Evolutionary conservation across 805 yeast species (phyloP).

Genomic region (Kodamaea hsintzibuensis): DNA sequence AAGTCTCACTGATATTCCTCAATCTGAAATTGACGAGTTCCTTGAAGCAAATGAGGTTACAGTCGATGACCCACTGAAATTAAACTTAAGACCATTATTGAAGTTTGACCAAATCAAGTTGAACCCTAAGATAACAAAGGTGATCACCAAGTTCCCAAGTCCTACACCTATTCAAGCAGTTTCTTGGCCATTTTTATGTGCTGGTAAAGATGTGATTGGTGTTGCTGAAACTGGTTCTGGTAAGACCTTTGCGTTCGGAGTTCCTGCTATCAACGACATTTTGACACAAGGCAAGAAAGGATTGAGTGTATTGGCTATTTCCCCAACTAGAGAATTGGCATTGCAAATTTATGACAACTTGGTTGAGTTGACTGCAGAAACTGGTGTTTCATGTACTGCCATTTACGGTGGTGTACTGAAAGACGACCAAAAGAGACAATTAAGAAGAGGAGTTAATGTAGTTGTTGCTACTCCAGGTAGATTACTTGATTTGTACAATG

Average conservation of each 20-base stretch:
- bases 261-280: slow-evolving; percentile 87
- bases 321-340: slow-evolving; percentile 98
- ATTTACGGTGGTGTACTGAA: slow-evolving; percentile 98
- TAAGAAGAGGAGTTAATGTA: slow-evolving; percentile 61
- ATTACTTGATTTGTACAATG: slow-evolving; percentile 84
- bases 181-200: slow-evolving; percentile 87
- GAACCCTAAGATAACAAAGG: slow-evolving; percentile 56
- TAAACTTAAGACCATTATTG: slow-evolving; percentile 65
- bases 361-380: slow-evolving; percentile 59
- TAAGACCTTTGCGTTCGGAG: slow-evolving; percentile 95
- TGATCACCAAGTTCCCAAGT: slow-evolving; percentile 70
- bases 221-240: slow-evolving; percentile 99
- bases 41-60: slow-evolving; percentile 72
- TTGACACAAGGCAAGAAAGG: slow-evolving; percentile 48
- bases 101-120: slow-evolving; percentile 60
- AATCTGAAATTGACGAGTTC: slow-evolving; percentile 61
- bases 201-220: slow-evolving; percentile 86
- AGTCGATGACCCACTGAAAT: slow-evolving; percentile 64
- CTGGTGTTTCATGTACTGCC: slow-evolving; percentile 72
- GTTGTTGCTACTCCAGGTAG: slow-evolving; percentile 99
- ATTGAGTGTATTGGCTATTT: slow-evolving; percentile 76
- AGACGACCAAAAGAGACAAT: slow-evolving; percentile 77
- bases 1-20: slow-evolving; percentile 43
- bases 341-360: slow-evolving; percentile 89
- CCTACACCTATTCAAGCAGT: slow-evolving; percentile 97